A percentile compares a stretch with the other conserved stretches of the same genome.
Conservation (phyloP, 768 basidiomycete species). For the Hypholoma sublateritium region DNA sequence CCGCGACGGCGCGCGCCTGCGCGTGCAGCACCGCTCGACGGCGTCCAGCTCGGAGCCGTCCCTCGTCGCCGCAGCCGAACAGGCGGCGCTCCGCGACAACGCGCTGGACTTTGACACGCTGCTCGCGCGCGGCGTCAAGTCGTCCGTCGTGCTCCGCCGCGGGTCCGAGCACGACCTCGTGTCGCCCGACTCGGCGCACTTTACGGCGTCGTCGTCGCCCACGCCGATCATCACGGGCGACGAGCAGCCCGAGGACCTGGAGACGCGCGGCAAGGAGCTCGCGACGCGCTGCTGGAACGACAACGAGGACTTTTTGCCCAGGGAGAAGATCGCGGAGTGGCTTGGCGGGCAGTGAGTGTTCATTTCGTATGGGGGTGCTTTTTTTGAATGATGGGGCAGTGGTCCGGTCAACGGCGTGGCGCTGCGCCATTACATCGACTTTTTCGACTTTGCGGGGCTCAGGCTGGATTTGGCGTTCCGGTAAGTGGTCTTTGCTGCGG, state of each 20-base stretch:
- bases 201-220: conserved; percentile 43
- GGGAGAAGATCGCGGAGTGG: conserved; percentile 96
- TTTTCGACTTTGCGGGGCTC: conserved; percentile 84
- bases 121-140: background rate
- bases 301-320: conserved; percentile 78
- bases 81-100: conserved; percentile 39
- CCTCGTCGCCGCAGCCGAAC: conserved; percentile 50
- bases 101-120: conserved; percentile 6
- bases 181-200: conserved; percentile 49
- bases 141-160: conserved; percentile 7
- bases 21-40: conserved; percentile 67
- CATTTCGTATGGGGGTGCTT: background rate
- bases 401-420: conserved; percentile 74
- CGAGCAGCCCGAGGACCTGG: conserved; percentile 54
- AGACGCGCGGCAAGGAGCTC: conserved; percentile 64
- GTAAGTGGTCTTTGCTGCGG: conserved; percentile 35
- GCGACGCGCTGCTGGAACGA: conserved; percentile 83
- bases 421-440: conserved; percentile 78
- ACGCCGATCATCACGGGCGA: conserved; percentile 39
- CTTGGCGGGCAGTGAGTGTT: conserved; percentile 84
- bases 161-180: conserved; percentile 49
- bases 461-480: conserved; percentile 90
- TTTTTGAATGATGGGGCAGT: conserved; percentile 37
- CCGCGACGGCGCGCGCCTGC: conserved; percentile 35
- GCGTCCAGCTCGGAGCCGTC: conserved; percentile 87